Evolutionary conservation across 208 protist genomes (phyloP), one percentile per base, ranked within the genome.

Genomic region (Trypanosoma mega): DNA sequence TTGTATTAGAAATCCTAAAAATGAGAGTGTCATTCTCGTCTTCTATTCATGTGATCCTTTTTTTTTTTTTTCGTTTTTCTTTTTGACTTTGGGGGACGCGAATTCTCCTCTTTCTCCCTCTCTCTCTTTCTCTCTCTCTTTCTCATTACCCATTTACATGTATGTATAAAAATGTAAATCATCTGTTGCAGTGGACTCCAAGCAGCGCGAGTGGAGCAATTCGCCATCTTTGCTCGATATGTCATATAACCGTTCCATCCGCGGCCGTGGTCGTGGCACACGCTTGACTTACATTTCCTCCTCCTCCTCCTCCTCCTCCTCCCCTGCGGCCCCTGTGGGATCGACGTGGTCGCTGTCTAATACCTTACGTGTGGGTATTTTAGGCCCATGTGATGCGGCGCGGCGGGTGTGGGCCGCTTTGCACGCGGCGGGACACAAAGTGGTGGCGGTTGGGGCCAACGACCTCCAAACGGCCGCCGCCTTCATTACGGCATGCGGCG

Each of bases 41-140:
- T 54, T 27, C 54, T 33, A 2, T 59, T 53, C 2, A 27, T 5
- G n/a, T 24, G 33, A 26, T 55, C 45, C 23, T 52, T 18, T 41
- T 39, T 64, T 26, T 55, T 51, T 6, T 64, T 64, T 23, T 63
- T 37, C n/a, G 14, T 55, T 12, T 43, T 27, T 9, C 1, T n/a
- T 29, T 55, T 30, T 54, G 23, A 48, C 9, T 65, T 20, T 14
- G 11, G 14, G 5, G 5, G 16, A 31, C 18, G 20, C 23, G 3
- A 20, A 14, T 29, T 14, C 12, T 12, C 30, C 30, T 51, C 3
- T 51, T 51, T 26, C 30, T 26, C 12, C 23, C 12, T 51, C 12
- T n/a, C 39, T 31, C 27, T 61, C 4, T 51, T 46, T 39, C 11
- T 43, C 41, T 56, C 27, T 65, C 16, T 2, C n/a, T n/a, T n/a